Conservation (phyloP, 2,329 filamentous ascomycete species). For the Fusarium concolor region DNA sequence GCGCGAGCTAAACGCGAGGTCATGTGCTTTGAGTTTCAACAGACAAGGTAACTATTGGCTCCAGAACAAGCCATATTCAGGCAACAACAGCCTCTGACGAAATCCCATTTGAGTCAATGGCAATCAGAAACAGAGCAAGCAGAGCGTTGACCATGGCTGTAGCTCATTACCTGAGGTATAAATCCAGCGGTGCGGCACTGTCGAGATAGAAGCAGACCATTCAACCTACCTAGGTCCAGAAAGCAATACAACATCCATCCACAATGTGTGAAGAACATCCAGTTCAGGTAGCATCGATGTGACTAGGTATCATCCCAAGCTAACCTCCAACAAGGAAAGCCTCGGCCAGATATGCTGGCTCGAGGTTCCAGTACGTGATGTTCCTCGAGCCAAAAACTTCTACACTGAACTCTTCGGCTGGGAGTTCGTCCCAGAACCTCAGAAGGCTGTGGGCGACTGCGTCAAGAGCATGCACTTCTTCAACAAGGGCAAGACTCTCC, state of each 20-base stretch:
- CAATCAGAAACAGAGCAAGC: conserved; percentile 1
- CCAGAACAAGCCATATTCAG: conserved; percentile 35
- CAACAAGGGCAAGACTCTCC: conserved; percentile 47
- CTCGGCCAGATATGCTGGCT: conserved; percentile 55
- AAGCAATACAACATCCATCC: neutral
- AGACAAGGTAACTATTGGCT: conserved; percentile 22
- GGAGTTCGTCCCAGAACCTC: conserved; percentile 44
- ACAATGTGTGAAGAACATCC: conserved; percentile 19
- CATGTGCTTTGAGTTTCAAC: conserved; percentile 38
- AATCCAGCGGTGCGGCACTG: conserved; percentile 13
- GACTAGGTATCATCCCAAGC: neutral
- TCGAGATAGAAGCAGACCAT: neutral
- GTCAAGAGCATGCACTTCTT: conserved; percentile 52
- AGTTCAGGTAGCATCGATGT: conserved; percentile 21
- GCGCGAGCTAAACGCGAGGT: conserved; percentile 41
- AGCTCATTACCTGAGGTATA: conserved; percentile 24
- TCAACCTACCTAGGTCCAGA: neutral
- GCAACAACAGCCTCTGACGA: conserved; percentile 39
- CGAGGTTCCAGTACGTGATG: conserved; percentile 53
- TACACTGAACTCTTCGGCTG: conserved; percentile 53
- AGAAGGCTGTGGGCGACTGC: conserved; percentile 37
- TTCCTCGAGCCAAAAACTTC: conserved; percentile 52
- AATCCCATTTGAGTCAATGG: neutral
- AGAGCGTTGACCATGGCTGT: neutral
- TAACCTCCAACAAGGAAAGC: conserved; percentile 29